Base-by-base conservation (phyloP, 129 eudicot genomes). In the Flaveria bidentis region DNA sequence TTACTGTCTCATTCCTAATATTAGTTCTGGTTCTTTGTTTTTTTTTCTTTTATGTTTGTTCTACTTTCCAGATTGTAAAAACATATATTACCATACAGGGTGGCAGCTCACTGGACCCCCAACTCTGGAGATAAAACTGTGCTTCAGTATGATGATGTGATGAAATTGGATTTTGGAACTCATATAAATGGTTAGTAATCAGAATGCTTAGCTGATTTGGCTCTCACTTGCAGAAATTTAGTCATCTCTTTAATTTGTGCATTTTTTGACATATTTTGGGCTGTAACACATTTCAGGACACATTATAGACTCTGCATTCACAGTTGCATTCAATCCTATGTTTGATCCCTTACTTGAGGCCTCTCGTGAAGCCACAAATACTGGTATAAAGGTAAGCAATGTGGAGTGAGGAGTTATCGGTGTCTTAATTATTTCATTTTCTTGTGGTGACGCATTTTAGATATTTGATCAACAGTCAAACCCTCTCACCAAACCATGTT, bases 21-120 rank as follows among this genome's bases (percentile, higher is more conserved):
- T 74, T 36, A 36, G 9, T 42, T 16, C 15, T 41, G n/a, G 8
- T 69, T 58, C 22, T 13, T 53, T 65, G 46, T 26, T 67, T 67
- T 53, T 66, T 55, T 17, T 36, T 36, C 60, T n/a, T 52, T 52
- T 4, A 36, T 15, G 17, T 57, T 69, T 80, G 13, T 63, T 20
- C 25, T 74, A 53, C 67, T 42, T 41, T 26, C 15, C 15, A 12
- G 62, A 74, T 80, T 23, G 26, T 67, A 45, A 0, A 36, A 61
- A 28, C 49, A n/a, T 65, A 16, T 66, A 7, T 66, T 46, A 65
- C 44, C 18, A 7, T 83, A 46, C 88, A 95, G 99, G 99, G 97
- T 95, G 79, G 99, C 99, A 71, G 99, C 99, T 62, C 99, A 95
- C 57, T 95, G 97, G 97, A 95, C 99, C 36, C 99, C 99, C 33